Percentiles rank a stretch among this genome's conserved stretches.
phyloP scores from a whole-genome alignment of 1,139 yeast species.

The Wickerhamomyces sp. region DNA sequence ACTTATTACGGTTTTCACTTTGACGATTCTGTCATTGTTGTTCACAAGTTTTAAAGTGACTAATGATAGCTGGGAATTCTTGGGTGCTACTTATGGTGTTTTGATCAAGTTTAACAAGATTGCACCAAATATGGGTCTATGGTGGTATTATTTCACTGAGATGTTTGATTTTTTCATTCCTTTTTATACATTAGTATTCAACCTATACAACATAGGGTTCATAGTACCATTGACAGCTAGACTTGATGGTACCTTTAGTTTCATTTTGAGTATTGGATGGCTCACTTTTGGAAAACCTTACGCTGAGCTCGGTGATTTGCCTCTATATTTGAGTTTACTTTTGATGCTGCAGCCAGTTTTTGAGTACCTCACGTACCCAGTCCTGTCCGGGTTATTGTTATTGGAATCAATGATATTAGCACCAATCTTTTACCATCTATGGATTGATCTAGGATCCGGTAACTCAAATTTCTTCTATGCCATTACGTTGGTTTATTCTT shows the following conservation, averaged over 20 bases:
- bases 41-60: constrained; percentile 35
- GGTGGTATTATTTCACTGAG: constrained; percentile 99
- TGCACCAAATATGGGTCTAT: constrained; percentile 71
- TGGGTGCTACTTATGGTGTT: constrained; percentile 59
- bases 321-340: constrained; percentile 57
- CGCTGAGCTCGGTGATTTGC: constrained; percentile 84
- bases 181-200: constrained; percentile 81
- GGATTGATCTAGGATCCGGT: constrained; percentile 95
- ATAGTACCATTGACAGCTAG: constrained; percentile 72
- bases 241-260: constrained; percentile 68
- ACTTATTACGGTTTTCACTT: constrained; percentile 9
- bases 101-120: constrained; percentile 60
- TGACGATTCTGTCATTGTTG: constrained; percentile 32
- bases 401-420: constrained; percentile 55
- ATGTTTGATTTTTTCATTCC: constrained; percentile 87
- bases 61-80: constrained; percentile 45
- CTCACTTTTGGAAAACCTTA: constrained; percentile 74
- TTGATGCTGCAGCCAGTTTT: constrained; percentile 47
- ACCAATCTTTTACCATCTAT: constrained; percentile 87
- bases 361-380: constrained; percentile 40
- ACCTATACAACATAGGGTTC: constrained; percentile 64
- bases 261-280: constrained; percentile 61
- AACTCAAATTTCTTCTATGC: constrained; percentile 96
- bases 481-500: constrained; percentile 75
- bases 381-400: constrained; percentile 39